These are phyloP conservation scores for Monosporascus ibericus DNA, from an alignment of 2,329 filamentous ascomycete genomes.

Conservation along the genomic window DNA sequence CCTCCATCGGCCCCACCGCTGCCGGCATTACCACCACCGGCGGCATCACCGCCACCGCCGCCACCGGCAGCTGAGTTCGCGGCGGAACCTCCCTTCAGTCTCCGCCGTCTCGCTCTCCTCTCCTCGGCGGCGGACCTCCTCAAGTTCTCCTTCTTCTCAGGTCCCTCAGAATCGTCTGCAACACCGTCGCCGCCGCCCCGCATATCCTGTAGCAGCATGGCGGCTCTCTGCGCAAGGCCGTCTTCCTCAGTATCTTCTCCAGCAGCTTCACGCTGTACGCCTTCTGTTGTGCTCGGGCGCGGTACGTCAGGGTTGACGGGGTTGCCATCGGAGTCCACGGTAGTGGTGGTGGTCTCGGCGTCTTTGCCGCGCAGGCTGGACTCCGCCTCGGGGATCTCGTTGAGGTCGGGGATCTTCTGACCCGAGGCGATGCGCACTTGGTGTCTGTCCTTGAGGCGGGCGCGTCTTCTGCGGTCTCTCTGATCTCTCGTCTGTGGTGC, in stretches of 20 bases:
- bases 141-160: slow-evolving; percentile 51
- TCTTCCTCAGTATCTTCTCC: slow-evolving; percentile 41
- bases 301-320: slow-evolving; percentile 45
- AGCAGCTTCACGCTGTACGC: slow-evolving; percentile 10
- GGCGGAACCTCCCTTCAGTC: slow-evolving; percentile 23
- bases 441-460: slow-evolving; percentile 83
- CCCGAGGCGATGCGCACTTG: slow-evolving; percentile 86
- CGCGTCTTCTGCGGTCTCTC: slow-evolving; percentile 79
- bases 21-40: neutral
- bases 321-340: slow-evolving; percentile 43
- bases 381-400: slow-evolving; percentile 55
- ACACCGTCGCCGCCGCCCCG: slow-evolving; percentile 58
- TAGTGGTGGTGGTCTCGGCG: slow-evolving; percentile 19
- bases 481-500: slow-evolving; percentile 86
- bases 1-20: neutral
- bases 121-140: slow-evolving; percentile 45
- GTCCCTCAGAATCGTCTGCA: slow-evolving; percentile 49
- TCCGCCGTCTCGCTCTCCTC: slow-evolving; percentile 24
- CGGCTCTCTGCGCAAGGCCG: slow-evolving; percentile 81
- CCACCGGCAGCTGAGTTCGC: slow-evolving; percentile 10
- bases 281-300: slow-evolving; percentile 31
- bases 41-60: neutral
- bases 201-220: slow-evolving; percentile 77
- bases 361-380: slow-evolving; percentile 28
- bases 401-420: slow-evolving; percentile 73